A percentile compares a stretch with the other conserved stretches of the same genome.
Conservation (phyloP, 495 filamentous ascomycete genomes). For the Mytilinidion resinicola region DNA sequence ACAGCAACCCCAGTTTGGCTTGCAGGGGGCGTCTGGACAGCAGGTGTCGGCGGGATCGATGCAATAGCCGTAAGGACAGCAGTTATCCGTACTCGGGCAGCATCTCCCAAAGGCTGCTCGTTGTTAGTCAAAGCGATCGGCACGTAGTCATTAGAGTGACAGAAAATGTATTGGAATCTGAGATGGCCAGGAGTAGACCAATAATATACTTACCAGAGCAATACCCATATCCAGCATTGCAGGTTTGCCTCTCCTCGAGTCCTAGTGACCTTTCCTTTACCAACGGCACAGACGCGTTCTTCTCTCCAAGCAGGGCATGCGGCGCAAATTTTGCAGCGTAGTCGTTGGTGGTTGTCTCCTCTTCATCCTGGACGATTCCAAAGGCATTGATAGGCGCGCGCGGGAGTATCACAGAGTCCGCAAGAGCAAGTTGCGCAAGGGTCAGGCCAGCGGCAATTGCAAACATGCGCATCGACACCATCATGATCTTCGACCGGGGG, state of each 20-base stretch:
- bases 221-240: constrained; percentile 27
- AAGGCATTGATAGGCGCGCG: not conserved
- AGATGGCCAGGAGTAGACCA: not conserved
- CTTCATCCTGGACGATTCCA: not conserved
- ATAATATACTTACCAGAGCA: constrained; percentile 23
- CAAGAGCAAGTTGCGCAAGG: not conserved
- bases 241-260: constrained; percentile 23
- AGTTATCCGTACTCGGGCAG: constrained; percentile 23
- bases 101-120: constrained; percentile 22
- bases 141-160: not conserved
- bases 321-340: constrained; percentile 28
- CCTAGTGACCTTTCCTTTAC: constrained; percentile 8
- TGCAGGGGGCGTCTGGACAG: constrained; percentile 27
- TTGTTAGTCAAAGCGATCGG: not conserved
- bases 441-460: not conserved
- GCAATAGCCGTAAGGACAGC: constrained; percentile 29
- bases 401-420: not conserved
- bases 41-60: constrained; percentile 20
- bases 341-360: constrained; percentile 15
- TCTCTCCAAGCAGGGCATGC: not conserved
- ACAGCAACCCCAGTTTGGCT: constrained; percentile 26
- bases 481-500: too few relatives aligned
- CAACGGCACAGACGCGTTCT: constrained; percentile 11
- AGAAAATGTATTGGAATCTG: too few relatives aligned
- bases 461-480: too few relatives aligned